These are phyloP conservation scores for Backusella mclennaniae DNA, from an alignment of 192 early-diverging fungal species.

Conservation along the genomic window DNA sequence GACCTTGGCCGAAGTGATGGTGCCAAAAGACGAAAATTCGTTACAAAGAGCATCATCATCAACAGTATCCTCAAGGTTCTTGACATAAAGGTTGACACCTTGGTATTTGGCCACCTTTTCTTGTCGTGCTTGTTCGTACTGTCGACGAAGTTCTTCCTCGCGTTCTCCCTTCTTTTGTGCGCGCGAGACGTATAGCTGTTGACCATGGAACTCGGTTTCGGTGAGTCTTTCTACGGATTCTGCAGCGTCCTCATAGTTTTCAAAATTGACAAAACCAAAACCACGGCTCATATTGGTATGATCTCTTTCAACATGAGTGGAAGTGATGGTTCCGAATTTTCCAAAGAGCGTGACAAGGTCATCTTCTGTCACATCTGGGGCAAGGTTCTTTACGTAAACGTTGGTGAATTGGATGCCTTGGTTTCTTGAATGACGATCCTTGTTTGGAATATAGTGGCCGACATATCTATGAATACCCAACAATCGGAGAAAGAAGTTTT, in stretches of 20 bases:
- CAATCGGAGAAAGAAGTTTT: slow-evolving; percentile 1
- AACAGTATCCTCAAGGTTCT: slow-evolving; percentile 96
- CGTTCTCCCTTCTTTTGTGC: slow-evolving; percentile 99
- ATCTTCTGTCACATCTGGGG: slow-evolving; percentile 74
- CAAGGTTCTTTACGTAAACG: slow-evolving; percentile 97
- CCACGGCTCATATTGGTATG: slow-evolving; percentile 84
- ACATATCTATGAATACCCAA: slow-evolving; percentile 60
- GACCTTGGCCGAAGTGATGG: slow-evolving; percentile 96
- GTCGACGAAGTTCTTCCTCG: slow-evolving; percentile 91
- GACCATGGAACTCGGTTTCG: slow-evolving; percentile 88
- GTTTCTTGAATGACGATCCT: slow-evolving; percentile 89
- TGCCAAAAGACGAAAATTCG: slow-evolving; percentile 94
- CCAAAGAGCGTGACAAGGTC: slow-evolving; percentile 79
- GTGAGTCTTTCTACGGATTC: slow-evolving; percentile 90
- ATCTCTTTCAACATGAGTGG: slow-evolving; percentile 72
- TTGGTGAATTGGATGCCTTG: slow-evolving; percentile 97
- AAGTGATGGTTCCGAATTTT: slow-evolving; percentile 81
- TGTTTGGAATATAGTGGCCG: slow-evolving; percentile 88
- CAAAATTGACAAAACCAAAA: slow-evolving; percentile 98
- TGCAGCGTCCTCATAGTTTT: slow-evolving; percentile 84
- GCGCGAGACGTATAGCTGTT: slow-evolving; percentile 92
- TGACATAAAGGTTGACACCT: slow-evolving; percentile 98
- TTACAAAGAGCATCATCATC: slow-evolving; percentile 96
- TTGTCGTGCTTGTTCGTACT: slow-evolving; percentile 93
- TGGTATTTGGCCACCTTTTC: slow-evolving; percentile 99